phyloP scores from a whole-genome alignment of 306 rosid genomes.

The Sechiopsis laciniata region DNA sequence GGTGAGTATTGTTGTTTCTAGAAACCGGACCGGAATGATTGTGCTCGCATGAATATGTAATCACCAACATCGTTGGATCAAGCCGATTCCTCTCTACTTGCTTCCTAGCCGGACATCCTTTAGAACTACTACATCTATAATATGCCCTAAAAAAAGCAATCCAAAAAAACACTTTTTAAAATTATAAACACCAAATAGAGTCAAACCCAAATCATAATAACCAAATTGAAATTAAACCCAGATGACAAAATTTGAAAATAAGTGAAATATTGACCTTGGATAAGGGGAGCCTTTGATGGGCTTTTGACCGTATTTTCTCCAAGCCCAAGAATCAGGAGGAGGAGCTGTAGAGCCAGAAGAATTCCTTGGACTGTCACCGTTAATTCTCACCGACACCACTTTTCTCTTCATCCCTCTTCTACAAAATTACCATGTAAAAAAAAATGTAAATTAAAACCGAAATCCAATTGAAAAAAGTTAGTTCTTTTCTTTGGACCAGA shows the following conservation, averaged over 20 bases:
- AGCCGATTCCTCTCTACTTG: conserved; percentile 79
- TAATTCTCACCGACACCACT: conserved; percentile 73
- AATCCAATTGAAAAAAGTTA: not conserved
- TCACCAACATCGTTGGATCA: conserved; percentile 82
- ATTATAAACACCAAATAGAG: too few species aligned
- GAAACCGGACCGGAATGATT: conserved; percentile 80
- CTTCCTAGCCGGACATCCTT: conserved; percentile 94
- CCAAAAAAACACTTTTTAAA: too few species aligned
- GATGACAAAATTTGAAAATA: too few species aligned
- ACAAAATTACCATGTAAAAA: not conserved
- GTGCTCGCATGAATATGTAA: conserved; percentile 83
- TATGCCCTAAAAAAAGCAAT: conserved; percentile 49
- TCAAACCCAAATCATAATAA: too few species aligned
- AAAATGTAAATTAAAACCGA: not conserved
- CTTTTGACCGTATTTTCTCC: conserved; percentile 96
- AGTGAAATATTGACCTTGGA: conserved; percentile 68
- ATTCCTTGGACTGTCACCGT: conserved; percentile 38
- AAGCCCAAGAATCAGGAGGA: conserved; percentile 92
- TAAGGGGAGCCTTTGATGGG: conserved; percentile 99
- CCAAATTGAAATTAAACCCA: too few species aligned
- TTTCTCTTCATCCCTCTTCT: conserved; percentile 56
- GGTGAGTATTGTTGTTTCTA: conserved; percentile 35
- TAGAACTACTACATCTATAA: conserved; percentile 45
- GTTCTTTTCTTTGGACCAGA: too few species aligned
- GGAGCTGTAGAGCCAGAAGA: conserved; percentile 40